A percentile compares a stretch with the other conserved stretches of the same genome.
phyloP scores from a whole-genome alignment of 2,329 filamentous ascomycete genomes.

The Aspergillus brunneoviolaceus region DNA sequence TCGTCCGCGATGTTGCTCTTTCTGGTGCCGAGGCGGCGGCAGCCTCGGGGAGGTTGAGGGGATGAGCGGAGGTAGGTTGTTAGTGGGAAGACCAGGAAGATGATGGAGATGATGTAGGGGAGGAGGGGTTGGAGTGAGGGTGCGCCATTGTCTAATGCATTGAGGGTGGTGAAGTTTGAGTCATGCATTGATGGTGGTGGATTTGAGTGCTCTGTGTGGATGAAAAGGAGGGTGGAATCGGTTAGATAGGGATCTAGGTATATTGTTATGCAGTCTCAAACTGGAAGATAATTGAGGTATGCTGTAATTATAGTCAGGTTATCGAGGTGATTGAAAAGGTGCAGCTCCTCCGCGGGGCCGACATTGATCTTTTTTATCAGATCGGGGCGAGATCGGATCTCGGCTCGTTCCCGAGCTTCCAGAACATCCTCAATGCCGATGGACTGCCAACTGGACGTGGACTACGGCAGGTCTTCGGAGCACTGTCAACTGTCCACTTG shows the following conservation, averaged over 20 bases:
- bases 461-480: neutral
- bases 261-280: no score
- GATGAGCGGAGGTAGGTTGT: slow-evolving; percentile 3
- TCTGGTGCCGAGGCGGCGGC: slow-evolving; percentile 52
- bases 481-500: neutral
- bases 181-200: neutral
- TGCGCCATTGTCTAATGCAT: slow-evolving; percentile 2
- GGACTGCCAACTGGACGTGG: neutral
- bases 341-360: neutral
- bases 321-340: no score
- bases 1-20: slow-evolving; percentile 58
- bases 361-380: neutral
- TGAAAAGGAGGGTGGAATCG: no score
- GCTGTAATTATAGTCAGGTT: neutral
- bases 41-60: slow-evolving; percentile 43
- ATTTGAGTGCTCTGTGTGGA: neutral
- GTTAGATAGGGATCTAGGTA: no score
- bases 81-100: slow-evolving; percentile 8
- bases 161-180: neutral
- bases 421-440: neutral
- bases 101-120: neutral
- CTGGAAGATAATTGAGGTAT: neutral
- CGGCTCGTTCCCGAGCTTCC: neutral
- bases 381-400: neutral
- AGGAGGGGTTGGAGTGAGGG: neutral